Conservation (phyloP, 306 rosid species). For the Inga laurina region DNA sequence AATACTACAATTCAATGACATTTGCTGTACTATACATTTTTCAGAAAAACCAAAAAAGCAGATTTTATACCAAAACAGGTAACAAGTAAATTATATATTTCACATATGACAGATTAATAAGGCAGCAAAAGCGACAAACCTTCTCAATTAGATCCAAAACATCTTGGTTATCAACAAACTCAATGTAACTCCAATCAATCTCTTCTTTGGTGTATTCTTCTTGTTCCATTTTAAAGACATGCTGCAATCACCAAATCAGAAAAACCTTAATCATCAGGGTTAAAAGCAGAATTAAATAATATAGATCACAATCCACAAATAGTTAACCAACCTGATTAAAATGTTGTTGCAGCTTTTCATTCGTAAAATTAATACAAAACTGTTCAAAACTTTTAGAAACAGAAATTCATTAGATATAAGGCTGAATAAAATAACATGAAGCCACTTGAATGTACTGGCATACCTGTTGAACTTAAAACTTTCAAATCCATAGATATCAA, state of each 20-base stretch:
- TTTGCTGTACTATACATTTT: slow-evolving; percentile 4
- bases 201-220: slow-evolving; percentile 98
- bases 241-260: slow-evolving; percentile 61
- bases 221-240: slow-evolving; percentile 99
- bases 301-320: slow-evolving; percentile 26
- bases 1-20: slow-evolving; percentile 25
- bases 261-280: slow-evolving; percentile 24
- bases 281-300: slow-evolving; percentile 7
- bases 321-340: slow-evolving; percentile 85
- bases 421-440: slow-evolving; percentile 20
- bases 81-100: slow-evolving; percentile 2
- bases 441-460: slow-evolving; percentile 31
- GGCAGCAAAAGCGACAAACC: slow-evolving; percentile 48
- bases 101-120: slow-evolving; percentile 4
- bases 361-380: slow-evolving; percentile 98
- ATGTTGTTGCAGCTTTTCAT: slow-evolving; percentile 99
- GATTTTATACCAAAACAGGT: slow-evolving; percentile 10
- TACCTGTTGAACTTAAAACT: slow-evolving; percentile 97
- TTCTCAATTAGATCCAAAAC: slow-evolving; percentile 97
- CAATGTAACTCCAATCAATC: slow-evolving; percentile 98
- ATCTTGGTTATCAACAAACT: slow-evolving; percentile 98
- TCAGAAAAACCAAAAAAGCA: neutral
- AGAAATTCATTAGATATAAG: slow-evolving; percentile 40
- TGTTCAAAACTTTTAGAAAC: slow-evolving; percentile 81
- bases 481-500: slow-evolving; percentile 99